Base-by-base conservation (phyloP, 208 protist species). In the Acanthamoeba lenticulata region DNA sequence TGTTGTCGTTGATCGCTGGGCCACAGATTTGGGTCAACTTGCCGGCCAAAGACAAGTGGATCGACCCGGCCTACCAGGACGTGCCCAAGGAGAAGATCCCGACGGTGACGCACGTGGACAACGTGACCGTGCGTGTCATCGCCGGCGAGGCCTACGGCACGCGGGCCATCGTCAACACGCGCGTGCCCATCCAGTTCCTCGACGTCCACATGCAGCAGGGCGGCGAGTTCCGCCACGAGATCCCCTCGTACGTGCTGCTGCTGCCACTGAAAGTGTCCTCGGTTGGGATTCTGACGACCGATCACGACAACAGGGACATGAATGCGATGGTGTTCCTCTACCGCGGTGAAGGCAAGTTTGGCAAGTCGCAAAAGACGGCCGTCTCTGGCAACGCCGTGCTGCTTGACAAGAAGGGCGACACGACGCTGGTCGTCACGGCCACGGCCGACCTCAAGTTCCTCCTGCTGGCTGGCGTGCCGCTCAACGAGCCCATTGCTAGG, bases 21-120 rank as follows among this genome's bases (percentile, higher is more conserved):
- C 96, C 96, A 32, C 98, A 99, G 96, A 47, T 99, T 0, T 99
- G 98, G 98, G 93, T 98, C n/a, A 99, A 98, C 94, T 94, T 99
- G 47, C 98, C 97, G 17, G 42, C 34, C 15, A 95, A 96, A 92
- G 92, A 96, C 69, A 98, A 98, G 95, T 98, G 98, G 96, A 95
- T 94, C 86, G 69, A 96, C 21, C 97, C 98, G 40, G 45, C 96
- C 67, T 85, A 95, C 86, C 95, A 96, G 97, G 97, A 95, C 95
- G 90, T 95, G 95, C 52, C 67, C 92, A 47, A 97, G 95, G 91
- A 93, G 19, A 38, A 96, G 42, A 88, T 97, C 15, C 96, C 94
- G 0, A n/a, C 95, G 5, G 21, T 47, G 17, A 74, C 42, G 29
- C 40, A 65, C 11, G n/a, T n/a, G n/a, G 90, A 47, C 21, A 94